phyloP scores from a whole-genome alignment of 306 rosid species.

The Glycine soja region DNA sequence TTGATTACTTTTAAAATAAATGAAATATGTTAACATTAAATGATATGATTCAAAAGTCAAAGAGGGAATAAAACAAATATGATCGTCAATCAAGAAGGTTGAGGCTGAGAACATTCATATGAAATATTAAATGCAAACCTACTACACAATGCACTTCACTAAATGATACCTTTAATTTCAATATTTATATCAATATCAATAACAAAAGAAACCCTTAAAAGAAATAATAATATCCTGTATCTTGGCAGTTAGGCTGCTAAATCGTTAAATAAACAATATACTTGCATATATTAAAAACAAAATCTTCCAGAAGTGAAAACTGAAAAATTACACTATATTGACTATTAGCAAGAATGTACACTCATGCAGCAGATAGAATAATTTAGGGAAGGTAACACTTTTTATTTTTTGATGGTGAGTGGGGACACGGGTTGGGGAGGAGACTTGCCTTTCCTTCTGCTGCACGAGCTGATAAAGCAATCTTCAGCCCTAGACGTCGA shows the following conservation, averaged over 20 bases:
- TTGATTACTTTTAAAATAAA: constrained; percentile 1
- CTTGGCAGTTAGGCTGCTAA: constrained; percentile 16
- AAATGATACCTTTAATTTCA: neutral
- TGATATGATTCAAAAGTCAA: neutral
- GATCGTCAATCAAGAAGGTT: neutral
- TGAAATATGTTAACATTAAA: neutral
- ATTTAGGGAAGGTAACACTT: constrained; percentile 3
- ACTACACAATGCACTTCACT: neutral
- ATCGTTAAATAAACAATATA: neutral
- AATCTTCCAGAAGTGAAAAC: constrained; percentile 14
- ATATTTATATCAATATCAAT: too few relatives aligned
- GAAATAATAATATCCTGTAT: neutral
- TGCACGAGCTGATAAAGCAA: constrained; percentile 90
- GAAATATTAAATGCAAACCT: neutral
- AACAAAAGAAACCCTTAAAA: constrained; percentile 12
- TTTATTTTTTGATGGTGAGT: neutral
- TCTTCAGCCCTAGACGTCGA: constrained; percentile 82
- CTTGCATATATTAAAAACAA: neutral
- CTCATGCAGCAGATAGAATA: constrained; percentile 33
- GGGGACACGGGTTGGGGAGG: neutral
- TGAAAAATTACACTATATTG: constrained; percentile 26
- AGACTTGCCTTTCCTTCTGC: constrained; percentile 97
- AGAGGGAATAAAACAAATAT: neutral
- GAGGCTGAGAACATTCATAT: constrained; percentile 31
- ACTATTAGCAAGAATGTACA: constrained; percentile 6